Evolutionary conservation across 305 asterid species (phyloP).

Genomic region (Lippia alba): DNA sequence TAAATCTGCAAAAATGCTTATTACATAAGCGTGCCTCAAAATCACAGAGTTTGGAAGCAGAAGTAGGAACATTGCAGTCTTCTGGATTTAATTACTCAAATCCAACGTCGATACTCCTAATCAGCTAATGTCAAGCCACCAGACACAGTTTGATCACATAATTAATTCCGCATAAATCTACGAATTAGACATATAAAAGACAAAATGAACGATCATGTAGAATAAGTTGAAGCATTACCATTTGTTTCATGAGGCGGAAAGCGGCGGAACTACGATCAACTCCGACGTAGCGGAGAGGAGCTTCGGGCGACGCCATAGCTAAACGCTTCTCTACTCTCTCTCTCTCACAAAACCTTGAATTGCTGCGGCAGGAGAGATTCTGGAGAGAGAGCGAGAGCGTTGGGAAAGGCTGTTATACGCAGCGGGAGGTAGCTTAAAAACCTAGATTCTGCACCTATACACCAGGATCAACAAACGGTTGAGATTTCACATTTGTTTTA

Average conservation of each 20-base stretch:
- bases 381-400: conserved; percentile 31
- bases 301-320: conserved; percentile 84
- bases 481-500: conserved; percentile 20
- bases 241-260: conserved; percentile 98
- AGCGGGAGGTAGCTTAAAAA: conserved; percentile 30
- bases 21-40: conserved; percentile 2
- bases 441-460: conserved; percentile 35
- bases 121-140: not conserved
- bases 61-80: not conserved
- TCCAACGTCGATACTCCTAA: not conserved
- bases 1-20: not conserved
- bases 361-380: not conserved
- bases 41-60: not conserved
- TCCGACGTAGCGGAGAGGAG: conserved; percentile 88
- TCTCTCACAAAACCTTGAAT: conserved; percentile 18
- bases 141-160: not conserved
- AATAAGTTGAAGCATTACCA: conserved; percentile 56
- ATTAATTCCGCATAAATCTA: not conserved
- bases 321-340: conserved; percentile 26
- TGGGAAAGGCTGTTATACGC: conserved; percentile 6
- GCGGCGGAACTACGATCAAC: conserved; percentile 89
- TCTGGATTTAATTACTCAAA: not conserved
- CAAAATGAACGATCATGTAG: conserved; percentile 4
- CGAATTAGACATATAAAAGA: not conserved
- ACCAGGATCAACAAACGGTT: conserved; percentile 29